Percentiles rank a stretch among this genome's conserved stretches.
phyloP scores from a whole-genome alignment of 306 rosid genomes.

The Cercis canadensis region DNA sequence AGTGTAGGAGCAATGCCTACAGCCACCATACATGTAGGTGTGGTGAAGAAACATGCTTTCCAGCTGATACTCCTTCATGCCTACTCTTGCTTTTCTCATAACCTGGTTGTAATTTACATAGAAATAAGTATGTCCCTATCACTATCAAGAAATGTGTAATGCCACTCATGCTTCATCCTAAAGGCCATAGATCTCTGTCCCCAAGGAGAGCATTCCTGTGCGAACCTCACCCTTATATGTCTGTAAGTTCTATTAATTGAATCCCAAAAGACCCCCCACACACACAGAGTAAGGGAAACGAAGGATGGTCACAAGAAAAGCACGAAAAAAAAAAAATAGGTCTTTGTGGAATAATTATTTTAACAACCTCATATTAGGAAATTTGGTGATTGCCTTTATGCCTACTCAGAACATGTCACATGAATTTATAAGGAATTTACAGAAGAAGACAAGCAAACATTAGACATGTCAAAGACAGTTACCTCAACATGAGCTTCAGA shows the following conservation, averaged over 20 bases:
- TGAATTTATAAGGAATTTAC: constrained; percentile 8
- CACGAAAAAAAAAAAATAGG: constrained; percentile 4
- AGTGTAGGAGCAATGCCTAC: constrained; percentile 95
- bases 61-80: constrained; percentile 90
- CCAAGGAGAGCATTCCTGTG: constrained; percentile 14
- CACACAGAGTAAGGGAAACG: not conserved
- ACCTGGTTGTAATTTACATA: constrained; percentile 57
- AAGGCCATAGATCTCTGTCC: constrained; percentile 16
- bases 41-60: constrained; percentile 97
- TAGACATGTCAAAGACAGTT: constrained; percentile 26
- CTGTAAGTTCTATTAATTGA: constrained; percentile 26
- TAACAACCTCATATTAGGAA: too few relatives aligned
- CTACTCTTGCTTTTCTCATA: constrained; percentile 76
- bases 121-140: constrained; percentile 6
- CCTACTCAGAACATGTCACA: constrained; percentile 28
- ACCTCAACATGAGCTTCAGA: constrained; percentile 96
- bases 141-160: constrained; percentile 30
- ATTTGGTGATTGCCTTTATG: not conserved
- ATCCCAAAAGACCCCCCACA: not conserved
- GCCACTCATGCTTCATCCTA: too few relatives aligned
- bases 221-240: constrained; percentile 9
- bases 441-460: constrained; percentile 13
- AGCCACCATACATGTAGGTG: constrained; percentile 97
- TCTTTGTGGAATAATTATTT: not conserved
- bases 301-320: not conserved